Base-by-base conservation (phyloP, 164 flowering plant genomes). In the Aristolochia contorta region DNA sequence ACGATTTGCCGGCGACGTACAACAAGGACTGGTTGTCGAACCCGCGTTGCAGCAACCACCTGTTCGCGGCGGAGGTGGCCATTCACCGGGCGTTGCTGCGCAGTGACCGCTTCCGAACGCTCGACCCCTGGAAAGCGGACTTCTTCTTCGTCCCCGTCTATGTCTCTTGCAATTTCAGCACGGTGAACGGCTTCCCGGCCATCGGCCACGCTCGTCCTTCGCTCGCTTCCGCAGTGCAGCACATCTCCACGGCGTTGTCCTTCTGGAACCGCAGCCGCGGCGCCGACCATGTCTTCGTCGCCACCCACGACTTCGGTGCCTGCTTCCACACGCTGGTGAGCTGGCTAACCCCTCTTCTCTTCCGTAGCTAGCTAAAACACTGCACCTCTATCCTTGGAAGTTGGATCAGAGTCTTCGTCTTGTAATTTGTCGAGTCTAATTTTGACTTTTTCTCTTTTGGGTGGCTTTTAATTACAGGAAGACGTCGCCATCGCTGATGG, bases 121-220 rank as follows among this genome's bases (percentile, higher is more conserved):
- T 77, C 22, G 82, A 93, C 63, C 96, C 97, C 0, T 66, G 58
- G 65, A 81, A 93, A 50, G 99, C 97, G 6, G 93, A 91, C 65
- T 93, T 90, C 74, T 93, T 90, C 86, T 91, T 90, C 60, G 95
- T 91, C 47, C 99, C 99, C 1, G 97, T 91, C 48, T 93, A 93
- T 60, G 97, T 88, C 5, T 82, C 97, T 32, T 93, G 99, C 71
- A 91, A 93, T 54, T 93, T 90, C 78, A 88, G 96, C 77, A 77
- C 84, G 23, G 74, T 70, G 0, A 90, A 90, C 71, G 99, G 97
- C 52, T 91, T 90, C 69, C 97, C 97, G 1, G 89, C 95, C 6
- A 77, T 91, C 23, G 93, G 91, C 47, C 97, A 93, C 51, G 97
- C 99, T 0, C 77, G 96, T 1, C 46, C 77, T 1, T 81, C 88